These are phyloP conservation scores for Monosporascus sp. DNA, from an alignment of 2,329 filamentous ascomycete species.

Conservation along the genomic window DNA sequence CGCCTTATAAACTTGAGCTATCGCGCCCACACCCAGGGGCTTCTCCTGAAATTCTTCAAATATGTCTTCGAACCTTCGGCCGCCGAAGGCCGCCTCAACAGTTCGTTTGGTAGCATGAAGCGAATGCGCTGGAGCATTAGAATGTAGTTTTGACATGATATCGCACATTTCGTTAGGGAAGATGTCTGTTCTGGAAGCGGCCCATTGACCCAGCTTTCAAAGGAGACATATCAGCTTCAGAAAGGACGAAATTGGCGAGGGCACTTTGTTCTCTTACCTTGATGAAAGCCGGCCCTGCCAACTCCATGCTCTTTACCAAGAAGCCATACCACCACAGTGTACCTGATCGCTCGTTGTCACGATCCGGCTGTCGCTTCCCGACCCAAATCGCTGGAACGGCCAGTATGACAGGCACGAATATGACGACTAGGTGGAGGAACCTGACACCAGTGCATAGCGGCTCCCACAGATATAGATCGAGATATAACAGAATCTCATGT, in stretches of 20 bases:
- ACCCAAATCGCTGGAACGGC: conserved; percentile 78
- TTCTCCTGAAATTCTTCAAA: conserved; percentile 92
- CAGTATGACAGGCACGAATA: conserved; percentile 86
- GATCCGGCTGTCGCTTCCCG: conserved; percentile 56
- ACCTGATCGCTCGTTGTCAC: conserved; percentile 70
- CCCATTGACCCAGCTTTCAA: conserved; percentile 86
- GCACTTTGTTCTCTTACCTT: conserved; percentile 53
- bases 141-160: conserved; percentile 92
- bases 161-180: conserved; percentile 90
- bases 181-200: conserved; percentile 90
- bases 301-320: conserved; percentile 83
- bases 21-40: conserved; percentile 88
- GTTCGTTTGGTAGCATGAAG: conserved; percentile 72
- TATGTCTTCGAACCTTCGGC: conserved; percentile 77
- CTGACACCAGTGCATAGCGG: conserved; percentile 80
- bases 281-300: conserved; percentile 91
- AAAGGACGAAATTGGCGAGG: neutral
- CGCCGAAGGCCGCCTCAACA: conserved; percentile 76
- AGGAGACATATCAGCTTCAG: conserved; percentile 10
- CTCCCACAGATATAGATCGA: conserved; percentile 74
- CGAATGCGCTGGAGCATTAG: conserved; percentile 88
- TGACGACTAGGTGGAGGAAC: conserved; percentile 79
- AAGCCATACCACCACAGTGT: conserved; percentile 95
- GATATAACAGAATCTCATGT: conserved; percentile 56
- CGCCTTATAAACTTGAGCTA: conserved; percentile 96